Percentiles rank a stretch among this genome's conserved stretches.
phyloP scores from a whole-genome alignment of 768 basidiomycete species.

The Kwoniella botswanensis region DNA sequence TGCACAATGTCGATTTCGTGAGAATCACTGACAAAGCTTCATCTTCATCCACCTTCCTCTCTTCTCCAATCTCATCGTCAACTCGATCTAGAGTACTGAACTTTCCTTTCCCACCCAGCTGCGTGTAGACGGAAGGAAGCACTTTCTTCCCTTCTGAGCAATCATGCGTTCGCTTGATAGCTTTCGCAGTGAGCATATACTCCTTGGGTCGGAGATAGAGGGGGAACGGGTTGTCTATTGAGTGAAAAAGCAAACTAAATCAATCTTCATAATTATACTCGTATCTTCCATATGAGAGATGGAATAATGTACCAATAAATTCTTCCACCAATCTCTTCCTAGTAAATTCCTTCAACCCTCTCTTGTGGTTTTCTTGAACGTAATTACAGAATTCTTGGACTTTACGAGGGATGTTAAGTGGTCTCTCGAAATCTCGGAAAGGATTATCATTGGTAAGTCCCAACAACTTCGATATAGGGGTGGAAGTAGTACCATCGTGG shows the following conservation, averaged over 20 bases:
- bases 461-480: too few relatives aligned
- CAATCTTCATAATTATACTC: not conserved
- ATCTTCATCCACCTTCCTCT: slow-evolving; percentile 6
- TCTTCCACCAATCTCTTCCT: not conserved
- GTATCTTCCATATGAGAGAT: not conserved
- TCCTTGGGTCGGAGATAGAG: not conserved
- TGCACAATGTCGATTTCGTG: too few relatives aligned
- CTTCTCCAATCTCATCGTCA: slow-evolving; percentile 4
- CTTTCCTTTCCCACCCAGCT: slow-evolving; percentile 8
- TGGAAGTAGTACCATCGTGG: too few relatives aligned
- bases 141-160: not conserved
- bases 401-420: not conserved
- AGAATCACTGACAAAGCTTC: not conserved
- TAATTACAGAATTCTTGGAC: not conserved
- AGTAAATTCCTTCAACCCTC: not conserved
- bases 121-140: not conserved
- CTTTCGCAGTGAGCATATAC: slow-evolving; percentile 10
- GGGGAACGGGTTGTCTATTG: slow-evolving; percentile 5
- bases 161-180: slow-evolving; percentile 6
- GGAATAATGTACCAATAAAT: not conserved
- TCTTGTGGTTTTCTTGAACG: not conserved
- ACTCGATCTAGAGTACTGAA: not conserved
- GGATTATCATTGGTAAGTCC: not conserved
- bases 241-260: not conserved
- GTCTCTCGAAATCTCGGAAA: not conserved